Base-by-base conservation (phyloP, 2,329 filamentous ascomycete species). In the Sclerotinia sclerotiorum region DNA sequence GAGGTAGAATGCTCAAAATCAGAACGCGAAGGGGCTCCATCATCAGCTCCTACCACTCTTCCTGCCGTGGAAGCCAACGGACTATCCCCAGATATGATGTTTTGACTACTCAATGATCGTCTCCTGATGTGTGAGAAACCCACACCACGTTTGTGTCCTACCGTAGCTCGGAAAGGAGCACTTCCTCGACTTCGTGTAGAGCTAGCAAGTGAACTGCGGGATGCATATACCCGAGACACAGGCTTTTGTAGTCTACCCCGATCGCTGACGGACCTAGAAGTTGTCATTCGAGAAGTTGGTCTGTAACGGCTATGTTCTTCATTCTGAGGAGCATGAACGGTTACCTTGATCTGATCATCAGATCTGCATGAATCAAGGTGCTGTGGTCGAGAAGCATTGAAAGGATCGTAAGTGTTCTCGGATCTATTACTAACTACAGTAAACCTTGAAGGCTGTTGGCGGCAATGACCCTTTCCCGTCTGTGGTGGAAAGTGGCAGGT, bases 391-490 rank as follows among this genome's bases (percentile, higher is more conserved):
- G 76, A 77, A 57, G 90, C 87, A 74, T 91, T 87, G 78, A 91
- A 97, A 0, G 93, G 93, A 77, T 97, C 94, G 74, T 97, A 97
- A 78, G 90, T 95, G 71, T 85, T 83, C 67, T 95, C 74, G 84
- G 74, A 86, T 11, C 81, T 83, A 67, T 87, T 88, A 15, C 87
- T 89, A 62, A 90, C 88, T 62, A 90, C 86, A 0, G 87, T 90
- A 75, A 90, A 90, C 24, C 84, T 83, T 5, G 87, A 89, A 49
- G 85, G 80, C 35, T 67, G 67, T 56, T 84, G 85, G 64, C 85
- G 81, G 32, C 82, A 82, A 71, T 84, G 82, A 4, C 84, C 83
- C 67, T 80, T 82, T 44, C 75, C 77, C 39, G 78, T 81, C 64
- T 79, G 76, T 64, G 83, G 80, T 2, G 81, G 80, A 75, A 90